These are phyloP conservation scores for Thelephora terrestris DNA, from an alignment of 1,284 basidiomycete species.

Conservation along the genomic window DNA sequence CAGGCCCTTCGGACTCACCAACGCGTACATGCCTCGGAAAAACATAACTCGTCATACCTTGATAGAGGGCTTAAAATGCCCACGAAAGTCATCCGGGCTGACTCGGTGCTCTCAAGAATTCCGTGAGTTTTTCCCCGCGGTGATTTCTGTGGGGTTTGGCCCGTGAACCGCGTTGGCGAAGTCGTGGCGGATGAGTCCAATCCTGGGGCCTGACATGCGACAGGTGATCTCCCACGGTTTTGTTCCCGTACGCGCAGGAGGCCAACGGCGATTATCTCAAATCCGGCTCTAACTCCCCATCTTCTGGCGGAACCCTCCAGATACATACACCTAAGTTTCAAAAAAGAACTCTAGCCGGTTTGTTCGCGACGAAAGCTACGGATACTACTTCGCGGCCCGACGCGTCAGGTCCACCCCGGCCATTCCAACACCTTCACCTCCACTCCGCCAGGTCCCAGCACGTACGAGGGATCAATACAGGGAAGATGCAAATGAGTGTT, in stretches of 20 bases:
- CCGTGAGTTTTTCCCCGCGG: constrained; percentile 38
- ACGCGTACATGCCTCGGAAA: constrained; percentile 68
- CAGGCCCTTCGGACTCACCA: constrained; percentile 71
- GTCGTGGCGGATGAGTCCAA: too few relatives aligned
- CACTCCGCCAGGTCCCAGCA: constrained; percentile 2
- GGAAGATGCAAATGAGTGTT: constrained; percentile 24
- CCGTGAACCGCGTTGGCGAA: constrained; percentile 14
- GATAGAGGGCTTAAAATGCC: constrained; percentile 58
- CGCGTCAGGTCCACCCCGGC: constrained; percentile 44
- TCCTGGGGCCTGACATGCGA: too few relatives aligned
- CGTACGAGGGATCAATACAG: constrained; percentile 27
- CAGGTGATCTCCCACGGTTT: too few relatives aligned
- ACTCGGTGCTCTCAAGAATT: constrained; percentile 69
- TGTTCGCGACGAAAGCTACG: constrained; percentile 39
- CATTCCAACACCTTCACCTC: constrained; percentile 43
- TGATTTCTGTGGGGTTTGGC: constrained; percentile 8
- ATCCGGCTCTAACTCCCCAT: constrained; percentile 45
- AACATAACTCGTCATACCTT: constrained; percentile 59
- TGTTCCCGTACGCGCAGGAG: constrained; percentile 46
- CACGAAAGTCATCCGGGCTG: constrained; percentile 62
- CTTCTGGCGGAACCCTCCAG: constrained; percentile 53
- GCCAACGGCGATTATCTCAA: constrained; percentile 33
- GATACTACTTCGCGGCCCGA: constrained; percentile 45
- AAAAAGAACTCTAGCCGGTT: constrained; percentile 57
- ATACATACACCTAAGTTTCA: constrained; percentile 63